These are phyloP conservation scores for Suillus lakei DNA, from an alignment of 768 basidiomycete species.

Conservation along the genomic window DNA sequence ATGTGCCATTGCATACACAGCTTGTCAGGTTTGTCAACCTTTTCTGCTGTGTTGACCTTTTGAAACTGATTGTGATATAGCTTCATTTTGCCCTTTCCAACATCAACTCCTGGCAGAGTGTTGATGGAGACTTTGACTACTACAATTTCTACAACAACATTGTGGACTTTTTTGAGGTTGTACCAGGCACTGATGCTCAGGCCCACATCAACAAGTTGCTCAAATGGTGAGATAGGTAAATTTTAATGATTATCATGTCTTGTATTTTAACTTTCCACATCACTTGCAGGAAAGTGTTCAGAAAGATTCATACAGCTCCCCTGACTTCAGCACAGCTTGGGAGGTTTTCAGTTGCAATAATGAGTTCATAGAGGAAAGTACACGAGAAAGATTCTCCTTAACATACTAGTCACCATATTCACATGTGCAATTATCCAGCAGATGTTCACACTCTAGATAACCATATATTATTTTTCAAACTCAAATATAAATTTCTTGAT, in stretches of 20 bases:
- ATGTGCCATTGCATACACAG: slow-evolving; percentile 22
- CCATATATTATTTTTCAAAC: no score
- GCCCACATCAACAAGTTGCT: neutral
- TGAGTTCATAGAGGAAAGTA: no score
- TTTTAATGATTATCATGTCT: neutral
- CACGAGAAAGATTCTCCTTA: no score
- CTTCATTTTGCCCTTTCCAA: neutral
- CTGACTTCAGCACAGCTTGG: no score
- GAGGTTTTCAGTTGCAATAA: no score
- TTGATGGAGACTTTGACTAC: slow-evolving; percentile 16
- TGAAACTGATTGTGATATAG: neutral
- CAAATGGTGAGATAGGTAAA: slow-evolving; percentile 5
- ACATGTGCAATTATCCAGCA: no score
- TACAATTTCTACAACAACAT: slow-evolving; percentile 7
- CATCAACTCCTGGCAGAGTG: slow-evolving; percentile 7
- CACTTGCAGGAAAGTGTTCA: no score
- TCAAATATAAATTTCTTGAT: no score
- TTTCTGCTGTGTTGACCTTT: neutral
- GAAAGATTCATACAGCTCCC: no score
- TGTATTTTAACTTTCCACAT: no score
- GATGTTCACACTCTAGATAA: no score
- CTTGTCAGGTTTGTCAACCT: slow-evolving; percentile 20
- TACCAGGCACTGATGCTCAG: slow-evolving; percentile 11
- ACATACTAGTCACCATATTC: no score
- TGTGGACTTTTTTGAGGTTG: slow-evolving; percentile 22